phyloP scores from a whole-genome alignment of 371 early-diverging fungal genomes.

The Rhizopus stolonifer region DNA sequence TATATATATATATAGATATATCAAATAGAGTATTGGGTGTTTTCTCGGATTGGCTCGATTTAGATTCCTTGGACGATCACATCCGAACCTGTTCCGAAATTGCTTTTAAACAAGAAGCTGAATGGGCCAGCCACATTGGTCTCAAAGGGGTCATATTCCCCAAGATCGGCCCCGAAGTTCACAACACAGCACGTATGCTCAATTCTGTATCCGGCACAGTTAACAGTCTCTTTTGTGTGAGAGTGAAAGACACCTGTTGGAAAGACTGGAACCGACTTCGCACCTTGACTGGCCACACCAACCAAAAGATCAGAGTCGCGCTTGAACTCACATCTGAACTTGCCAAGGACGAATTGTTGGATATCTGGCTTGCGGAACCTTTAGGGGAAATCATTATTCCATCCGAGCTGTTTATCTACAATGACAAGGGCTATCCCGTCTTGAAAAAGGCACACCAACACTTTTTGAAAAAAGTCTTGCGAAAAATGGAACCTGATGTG shows the following conservation, averaged over 20 bases:
- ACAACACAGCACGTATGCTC: constrained; percentile 62
- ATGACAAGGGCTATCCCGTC: constrained; percentile 86
- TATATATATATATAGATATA: constrained; percentile 52
- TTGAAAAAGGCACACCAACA: constrained; percentile 76
- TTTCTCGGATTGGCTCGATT: constrained; percentile 60
- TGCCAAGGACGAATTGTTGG: constrained; percentile 53
- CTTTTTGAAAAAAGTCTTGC: constrained; percentile 64
- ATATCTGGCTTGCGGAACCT: constrained; percentile 90
- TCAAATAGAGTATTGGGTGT: constrained; percentile 54
- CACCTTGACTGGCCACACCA: constrained; percentile 54
- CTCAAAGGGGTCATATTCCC: constrained; percentile 61
- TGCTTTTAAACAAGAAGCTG: constrained; percentile 67
- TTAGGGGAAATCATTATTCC: constrained; percentile 74
- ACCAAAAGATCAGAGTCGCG: constrained; percentile 54
- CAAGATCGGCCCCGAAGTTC: constrained; percentile 19
- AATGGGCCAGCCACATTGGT: constrained; percentile 75
- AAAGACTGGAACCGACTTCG: constrained; percentile 70
- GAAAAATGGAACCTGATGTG: constrained; percentile 54
- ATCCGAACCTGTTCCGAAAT: constrained; percentile 61
- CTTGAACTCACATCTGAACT: constrained; percentile 65
- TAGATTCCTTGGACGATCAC: constrained; percentile 55
- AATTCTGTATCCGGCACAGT: constrained; percentile 42
- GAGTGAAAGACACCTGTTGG: constrained; percentile 50
- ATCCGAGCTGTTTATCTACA: constrained; percentile 68
- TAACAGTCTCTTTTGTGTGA: constrained; percentile 40